Base-by-base conservation (phyloP, 2,329 filamentous ascomycete species). In the Penicillium verrucosum region DNA sequence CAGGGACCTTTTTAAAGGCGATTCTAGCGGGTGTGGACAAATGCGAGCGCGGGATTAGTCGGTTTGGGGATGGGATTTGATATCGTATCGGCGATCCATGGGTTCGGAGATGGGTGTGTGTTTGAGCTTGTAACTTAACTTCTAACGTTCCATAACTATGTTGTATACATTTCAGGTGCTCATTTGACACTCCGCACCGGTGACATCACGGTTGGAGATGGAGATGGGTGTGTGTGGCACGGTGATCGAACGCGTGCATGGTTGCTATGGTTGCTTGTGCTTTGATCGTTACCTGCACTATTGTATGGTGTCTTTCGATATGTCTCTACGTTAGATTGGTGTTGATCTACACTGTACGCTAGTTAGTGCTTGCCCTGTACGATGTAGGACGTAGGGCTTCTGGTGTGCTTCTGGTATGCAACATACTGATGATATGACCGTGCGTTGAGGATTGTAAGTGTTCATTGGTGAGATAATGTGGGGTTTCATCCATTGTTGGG, bases 131-230 rank as follows among this genome's bases (percentile, higher is more conserved):
- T 10, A 48, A 47, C 36, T 21, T 29, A 40, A 40, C 10, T 37
- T 38, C 8, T 18, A 51, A 44, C 49, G 2, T 43, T 5, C 50
- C n/a, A 11, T 29, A 18, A 18, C 18, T 18, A 18, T 18, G 18
- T 18, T 18, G 18, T 18, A n/a, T 34, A 41, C 29, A 36, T 34
- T 54, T 49, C 21, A 42, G 37, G 36, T 46, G 25, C 4, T 47
- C 36, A 29, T 48, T 53, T 14, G 43, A 48, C 14, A 3, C 25
- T 37, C 21, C 10, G 4, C 6, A 18, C 12, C 11, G 8, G 47
- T 56, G 54, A 56, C 49, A 52, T 56, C 54, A 54, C 23, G n/a
- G 10, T 27, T 23, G 40, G 38, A 40, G 32, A 54, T 12, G 10
- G 27, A 18, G 18, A 18, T 18, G 18, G 18, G 18, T 18, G 18